Conservation (phyloP, 495 filamentous ascomycete genomes). For the Penicillium arizonense region DNA sequence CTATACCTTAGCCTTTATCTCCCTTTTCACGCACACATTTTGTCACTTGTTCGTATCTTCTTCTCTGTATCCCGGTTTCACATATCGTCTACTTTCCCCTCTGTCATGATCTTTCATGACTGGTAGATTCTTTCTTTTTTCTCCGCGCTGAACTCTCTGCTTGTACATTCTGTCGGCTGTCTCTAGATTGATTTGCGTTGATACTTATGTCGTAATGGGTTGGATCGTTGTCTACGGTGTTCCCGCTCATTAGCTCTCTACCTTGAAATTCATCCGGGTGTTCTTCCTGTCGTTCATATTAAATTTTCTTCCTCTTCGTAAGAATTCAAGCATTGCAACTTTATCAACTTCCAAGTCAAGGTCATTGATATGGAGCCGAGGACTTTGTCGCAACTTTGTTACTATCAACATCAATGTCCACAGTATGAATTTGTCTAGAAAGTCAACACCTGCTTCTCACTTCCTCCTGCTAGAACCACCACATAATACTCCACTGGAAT, state of each 20-base stretch:
- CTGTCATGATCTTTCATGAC: conserved; percentile 11
- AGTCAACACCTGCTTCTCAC: too few relatives aligned
- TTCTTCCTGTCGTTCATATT: not conserved
- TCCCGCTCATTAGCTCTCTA: not conserved
- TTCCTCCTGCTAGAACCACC: too few relatives aligned
- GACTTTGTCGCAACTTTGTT: too few relatives aligned
- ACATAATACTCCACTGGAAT: too few relatives aligned
- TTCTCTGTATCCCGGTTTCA: conserved; percentile 14
- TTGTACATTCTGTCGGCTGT: conserved; percentile 26
- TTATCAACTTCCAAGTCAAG: too few relatives aligned
- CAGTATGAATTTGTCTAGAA: too few relatives aligned
- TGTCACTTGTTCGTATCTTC: conserved; percentile 18
- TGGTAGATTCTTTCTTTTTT: conserved; percentile 14
- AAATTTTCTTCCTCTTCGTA: not conserved
- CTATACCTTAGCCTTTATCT: conserved; percentile 14
- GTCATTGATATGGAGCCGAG: too few relatives aligned
- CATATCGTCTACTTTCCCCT: conserved; percentile 14
- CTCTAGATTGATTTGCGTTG: conserved; percentile 16
- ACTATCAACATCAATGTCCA: too few relatives aligned
- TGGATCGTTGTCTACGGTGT: not conserved
- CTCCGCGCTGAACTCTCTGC: conserved; percentile 9
- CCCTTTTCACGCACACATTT: conserved; percentile 9
- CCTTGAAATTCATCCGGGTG: not conserved
- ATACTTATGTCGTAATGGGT: not conserved
- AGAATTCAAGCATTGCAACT: too few relatives aligned